A percentile compares a stretch with the other conserved stretches of the same genome.
Evolutionary conservation across 495 filamentous ascomycete genomes (phyloP).

Genomic region (Daldinia loculata): DNA sequence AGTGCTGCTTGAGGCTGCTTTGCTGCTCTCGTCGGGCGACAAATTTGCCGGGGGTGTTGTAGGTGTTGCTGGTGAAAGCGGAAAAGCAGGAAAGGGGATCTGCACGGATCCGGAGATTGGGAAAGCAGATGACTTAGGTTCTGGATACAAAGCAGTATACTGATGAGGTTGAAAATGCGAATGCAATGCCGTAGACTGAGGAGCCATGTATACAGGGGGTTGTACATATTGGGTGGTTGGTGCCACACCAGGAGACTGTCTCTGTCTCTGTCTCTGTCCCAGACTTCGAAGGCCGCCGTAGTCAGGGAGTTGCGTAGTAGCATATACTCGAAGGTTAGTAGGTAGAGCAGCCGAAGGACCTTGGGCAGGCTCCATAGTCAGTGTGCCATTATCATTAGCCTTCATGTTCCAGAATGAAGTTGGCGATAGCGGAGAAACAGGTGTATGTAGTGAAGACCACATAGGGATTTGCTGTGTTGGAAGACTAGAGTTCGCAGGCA

Average conservation of each 20-base stretch:
- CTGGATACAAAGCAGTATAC: neutral
- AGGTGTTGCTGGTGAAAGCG: neutral
- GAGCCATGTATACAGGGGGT: neutral
- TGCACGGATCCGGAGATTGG: neutral
- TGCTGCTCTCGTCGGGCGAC: neutral
- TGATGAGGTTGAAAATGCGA: slow-evolving; percentile 5
- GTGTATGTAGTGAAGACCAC: neutral
- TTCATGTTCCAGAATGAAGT: neutral
- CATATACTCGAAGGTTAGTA: neutral
- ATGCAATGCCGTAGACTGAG: slow-evolving; percentile 8
- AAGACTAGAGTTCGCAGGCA: neutral
- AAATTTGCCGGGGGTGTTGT: neutral
- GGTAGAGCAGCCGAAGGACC: neutral
- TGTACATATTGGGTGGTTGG: neutral
- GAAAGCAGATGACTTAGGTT: neutral
- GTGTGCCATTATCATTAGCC: neutral
- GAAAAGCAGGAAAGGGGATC: neutral
- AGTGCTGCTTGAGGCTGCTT: neutral
- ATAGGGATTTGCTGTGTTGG: neutral
- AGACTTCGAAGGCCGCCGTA: neutral
- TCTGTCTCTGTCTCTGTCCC: neutral
- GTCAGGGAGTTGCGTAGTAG: neutral
- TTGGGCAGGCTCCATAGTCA: neutral
- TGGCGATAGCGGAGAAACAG: neutral
- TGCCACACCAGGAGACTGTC: neutral